phyloP scores from a whole-genome alignment of 345 rosid species.

The Syzygium oleosum region DNA sequence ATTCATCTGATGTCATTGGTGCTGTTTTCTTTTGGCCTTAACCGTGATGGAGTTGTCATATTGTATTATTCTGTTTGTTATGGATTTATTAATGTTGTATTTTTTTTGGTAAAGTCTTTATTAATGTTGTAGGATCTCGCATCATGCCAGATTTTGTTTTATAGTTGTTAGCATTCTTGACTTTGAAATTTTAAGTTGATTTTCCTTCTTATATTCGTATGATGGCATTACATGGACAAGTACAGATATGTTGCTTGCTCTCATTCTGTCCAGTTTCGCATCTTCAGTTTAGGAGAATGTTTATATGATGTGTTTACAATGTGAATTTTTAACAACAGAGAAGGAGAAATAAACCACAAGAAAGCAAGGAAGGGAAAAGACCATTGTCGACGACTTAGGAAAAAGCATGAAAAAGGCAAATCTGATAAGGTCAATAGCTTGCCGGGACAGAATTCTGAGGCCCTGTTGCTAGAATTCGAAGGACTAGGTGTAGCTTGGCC shows the following conservation, averaged over 20 bases:
- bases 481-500: not conserved
- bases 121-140: not conserved
- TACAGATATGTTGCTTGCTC: not conserved
- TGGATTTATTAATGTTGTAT: not conserved
- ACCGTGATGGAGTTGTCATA: not conserved
- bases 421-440: not conserved
- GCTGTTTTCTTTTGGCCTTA: not conserved
- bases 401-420: not conserved
- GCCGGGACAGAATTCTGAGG: not conserved
- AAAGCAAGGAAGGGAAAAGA: not conserved
- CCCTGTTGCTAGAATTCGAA: not conserved
- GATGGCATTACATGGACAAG: not conserved
- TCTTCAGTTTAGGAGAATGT: not conserved
- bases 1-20: not conserved
- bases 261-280: not conserved
- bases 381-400: not conserved
- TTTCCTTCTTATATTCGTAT: not conserved
- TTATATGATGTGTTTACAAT: not conserved
- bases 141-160: not conserved
- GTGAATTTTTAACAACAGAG: not conserved
- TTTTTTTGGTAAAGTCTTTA: too few relatives aligned
- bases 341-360: not conserved
- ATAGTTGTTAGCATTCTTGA: not conserved
- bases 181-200: not conserved
- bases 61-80: not conserved